Conservation (phyloP, 140 eudicot genomes). For the Ambrosia hybrid region DNA sequence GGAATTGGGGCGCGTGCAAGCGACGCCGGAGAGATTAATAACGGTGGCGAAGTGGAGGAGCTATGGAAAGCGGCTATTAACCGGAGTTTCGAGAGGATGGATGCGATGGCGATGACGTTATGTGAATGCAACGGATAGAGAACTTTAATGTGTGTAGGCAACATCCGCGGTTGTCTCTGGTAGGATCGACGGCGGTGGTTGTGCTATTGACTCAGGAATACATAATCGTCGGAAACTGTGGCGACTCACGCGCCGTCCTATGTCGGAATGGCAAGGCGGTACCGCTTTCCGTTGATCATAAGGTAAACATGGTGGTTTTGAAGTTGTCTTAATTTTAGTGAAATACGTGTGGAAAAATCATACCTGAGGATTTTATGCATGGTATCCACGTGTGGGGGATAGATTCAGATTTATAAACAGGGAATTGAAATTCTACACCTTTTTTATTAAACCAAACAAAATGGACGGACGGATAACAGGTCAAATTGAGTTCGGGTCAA, state of each 20-base stretch:
- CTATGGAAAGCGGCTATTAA: conserved; percentile 35
- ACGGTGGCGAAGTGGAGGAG: conserved; percentile 12
- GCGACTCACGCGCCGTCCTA: conserved; percentile 58
- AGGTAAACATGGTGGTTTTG: conserved; percentile 29
- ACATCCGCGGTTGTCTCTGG: conserved; percentile 30
- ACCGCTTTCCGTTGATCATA: conserved; percentile 53
- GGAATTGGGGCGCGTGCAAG: conserved; percentile 39
- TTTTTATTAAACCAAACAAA: too few relatives aligned
- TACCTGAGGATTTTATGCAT: too few relatives aligned
- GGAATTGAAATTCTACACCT: too few relatives aligned
- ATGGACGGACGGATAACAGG: too few relatives aligned
- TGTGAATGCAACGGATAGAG: conserved; percentile 32
- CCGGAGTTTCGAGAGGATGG: conserved; percentile 41
- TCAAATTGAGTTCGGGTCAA: too few relatives aligned
- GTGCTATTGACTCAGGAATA: conserved; percentile 33
- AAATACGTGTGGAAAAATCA: too few relatives aligned
- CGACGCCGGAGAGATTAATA: neutral
- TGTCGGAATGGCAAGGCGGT: conserved; percentile 37
- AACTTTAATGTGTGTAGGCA: conserved; percentile 25
- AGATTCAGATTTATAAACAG: too few relatives aligned
- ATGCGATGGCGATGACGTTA: conserved; percentile 36
- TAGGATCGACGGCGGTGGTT: conserved; percentile 55
- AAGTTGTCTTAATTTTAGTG: too few relatives aligned
- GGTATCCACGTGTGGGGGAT: too few relatives aligned
- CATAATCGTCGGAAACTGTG: conserved; percentile 56